Base-by-base conservation (phyloP, 805 yeast genomes). In the Starmerella apis region DNA sequence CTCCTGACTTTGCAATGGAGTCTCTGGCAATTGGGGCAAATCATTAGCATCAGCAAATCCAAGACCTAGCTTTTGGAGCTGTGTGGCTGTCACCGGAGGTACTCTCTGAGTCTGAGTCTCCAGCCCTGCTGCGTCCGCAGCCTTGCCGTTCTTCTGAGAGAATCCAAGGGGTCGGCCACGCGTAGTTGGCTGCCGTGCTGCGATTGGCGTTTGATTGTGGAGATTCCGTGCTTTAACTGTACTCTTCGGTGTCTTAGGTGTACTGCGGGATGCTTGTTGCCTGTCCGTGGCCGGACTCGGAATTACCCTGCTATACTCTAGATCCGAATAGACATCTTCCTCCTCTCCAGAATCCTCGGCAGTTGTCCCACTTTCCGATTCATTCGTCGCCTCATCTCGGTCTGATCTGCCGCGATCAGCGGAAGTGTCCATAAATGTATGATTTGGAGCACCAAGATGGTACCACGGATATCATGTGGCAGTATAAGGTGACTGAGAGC, bases 301-400 rank as follows among this genome's bases (percentile, higher is more conserved):
- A 4, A 53, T 25, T 11, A 53, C 46, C 14, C 56, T 43, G 46
- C 56, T 53, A 41, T 47, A 44, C 31, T 53, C 56, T 13, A 47
- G 48, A 13, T 48, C 56, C 8, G 48, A 39, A 35, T 27, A 52
- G n/a, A 41, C 51, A 4, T 33, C 52, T n/a, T 47, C 52, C 4
- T 16, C 51, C 2, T 14, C 43, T 14, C 39, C 56, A 3, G 56
- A 50, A 25, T 53, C 56, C 18, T 36, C 35, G 19, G 53, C 30
- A 11, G 56, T 53, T 7, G 20, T 25, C 7, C 13, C 46, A 19
- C 28, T 22, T 7, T 42, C 48, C 24, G 48, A 16, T 11, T 49
- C 49, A 16, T 18, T 24, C 3, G 22, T 23, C 31, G 43, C 30
- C 14, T 38, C 22, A 30, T n/a, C 20, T 8, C 20, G 23, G 30